Percentiles rank a stretch among this genome's conserved stretches.
phyloP scores from a whole-genome alignment of 352 stramenopile species.

The Globisporangium uncinulatum region DNA sequence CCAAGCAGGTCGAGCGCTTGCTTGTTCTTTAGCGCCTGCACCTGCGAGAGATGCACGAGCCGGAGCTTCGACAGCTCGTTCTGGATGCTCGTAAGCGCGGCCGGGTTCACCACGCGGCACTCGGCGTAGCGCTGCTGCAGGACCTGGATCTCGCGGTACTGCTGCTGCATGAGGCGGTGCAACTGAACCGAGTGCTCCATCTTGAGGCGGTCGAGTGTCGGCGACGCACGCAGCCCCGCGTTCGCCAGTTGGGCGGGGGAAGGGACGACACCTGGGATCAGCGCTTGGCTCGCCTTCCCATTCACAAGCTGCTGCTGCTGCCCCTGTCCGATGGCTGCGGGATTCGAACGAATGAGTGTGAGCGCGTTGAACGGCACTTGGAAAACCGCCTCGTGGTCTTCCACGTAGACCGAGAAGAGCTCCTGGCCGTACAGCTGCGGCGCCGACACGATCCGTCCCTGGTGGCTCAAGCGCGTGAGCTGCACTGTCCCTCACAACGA shows the following conservation, averaged over 20 bases:
- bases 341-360: conserved; percentile 36
- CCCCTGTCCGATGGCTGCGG: conserved; percentile 30
- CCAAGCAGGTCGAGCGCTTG: conserved; percentile 69
- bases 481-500: background rate
- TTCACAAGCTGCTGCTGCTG: conserved; percentile 30
- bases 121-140: conserved; percentile 83
- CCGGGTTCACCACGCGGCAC: conserved; percentile 60
- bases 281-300: conserved; percentile 30
- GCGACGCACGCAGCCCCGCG: conserved; percentile 14
- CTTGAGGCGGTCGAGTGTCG: conserved; percentile 63
- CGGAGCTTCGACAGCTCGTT: conserved; percentile 81
- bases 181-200: conserved; percentile 85
- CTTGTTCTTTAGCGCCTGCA: conserved; percentile 85
- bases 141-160: conserved; percentile 84
- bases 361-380: conserved; percentile 78
- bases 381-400: conserved; percentile 77
- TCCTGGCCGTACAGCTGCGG: conserved; percentile 75
- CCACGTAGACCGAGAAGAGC: conserved; percentile 79
- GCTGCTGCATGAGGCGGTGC: conserved; percentile 83
- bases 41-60: conserved; percentile 79
- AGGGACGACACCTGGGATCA: conserved; percentile 18
- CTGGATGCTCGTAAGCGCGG: conserved; percentile 71
- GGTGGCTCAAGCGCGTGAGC: background rate
- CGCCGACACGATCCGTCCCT: conserved; percentile 64
- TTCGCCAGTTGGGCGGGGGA: conserved; percentile 17